phyloP scores from a whole-genome alignment of 306 rosid genomes.

The Rosa multiflora region DNA sequence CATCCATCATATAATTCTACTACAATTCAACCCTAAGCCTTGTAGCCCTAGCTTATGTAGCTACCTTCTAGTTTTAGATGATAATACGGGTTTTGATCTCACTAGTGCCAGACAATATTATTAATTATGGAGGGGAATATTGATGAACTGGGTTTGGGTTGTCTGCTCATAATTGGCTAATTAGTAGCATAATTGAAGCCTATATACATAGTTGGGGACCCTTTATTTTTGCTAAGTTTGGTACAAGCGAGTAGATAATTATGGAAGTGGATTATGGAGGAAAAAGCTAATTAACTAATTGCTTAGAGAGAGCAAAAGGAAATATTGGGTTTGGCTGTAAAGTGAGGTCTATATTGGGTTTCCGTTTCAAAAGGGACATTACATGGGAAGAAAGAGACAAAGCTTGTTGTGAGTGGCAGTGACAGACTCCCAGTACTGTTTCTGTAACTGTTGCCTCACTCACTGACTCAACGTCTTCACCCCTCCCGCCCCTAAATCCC shows the following conservation, averaged over 20 bases:
- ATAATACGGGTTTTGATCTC: background rate
- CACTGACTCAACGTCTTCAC: conserved; percentile 29
- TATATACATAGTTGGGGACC: background rate
- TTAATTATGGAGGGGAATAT: background rate
- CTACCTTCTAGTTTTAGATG: background rate
- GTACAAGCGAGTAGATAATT: background rate
- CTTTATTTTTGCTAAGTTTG: background rate
- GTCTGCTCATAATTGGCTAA: conserved; percentile 12
- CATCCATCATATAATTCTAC: background rate
- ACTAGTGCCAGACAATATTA: background rate
- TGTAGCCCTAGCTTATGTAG: background rate
- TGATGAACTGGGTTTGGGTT: conserved; percentile 1
- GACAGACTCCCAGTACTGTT: conserved; percentile 47
- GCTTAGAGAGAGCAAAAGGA: background rate
- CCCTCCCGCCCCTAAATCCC: background rate
- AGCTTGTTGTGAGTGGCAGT: conserved; percentile 49
- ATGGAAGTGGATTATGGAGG: background rate
- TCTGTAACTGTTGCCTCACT: conserved; percentile 34
- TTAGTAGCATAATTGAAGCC: conserved; percentile 14
- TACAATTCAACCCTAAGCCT: background rate
- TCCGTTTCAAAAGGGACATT: conserved; percentile 62
- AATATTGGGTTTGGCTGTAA: background rate
- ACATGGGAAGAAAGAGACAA: conserved; percentile 59
- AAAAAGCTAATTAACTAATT: background rate
- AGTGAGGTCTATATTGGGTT: background rate